phyloP scores from a whole-genome alignment of 2,329 filamentous ascomycete genomes.

The Microcera coccophila region DNA sequence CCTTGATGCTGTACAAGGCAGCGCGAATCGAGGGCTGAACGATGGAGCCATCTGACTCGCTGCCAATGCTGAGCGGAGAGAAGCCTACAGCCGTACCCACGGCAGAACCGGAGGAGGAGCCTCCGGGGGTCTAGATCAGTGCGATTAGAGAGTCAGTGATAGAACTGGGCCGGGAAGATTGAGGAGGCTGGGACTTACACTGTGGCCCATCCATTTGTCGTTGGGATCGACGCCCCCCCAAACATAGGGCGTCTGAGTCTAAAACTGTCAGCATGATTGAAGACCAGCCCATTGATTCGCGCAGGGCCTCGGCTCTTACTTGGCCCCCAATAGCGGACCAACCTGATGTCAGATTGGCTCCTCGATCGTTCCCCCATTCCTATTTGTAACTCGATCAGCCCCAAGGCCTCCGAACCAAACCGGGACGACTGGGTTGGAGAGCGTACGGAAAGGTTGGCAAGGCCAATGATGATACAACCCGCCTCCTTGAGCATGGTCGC shows the following conservation, averaged over 20 bases:
- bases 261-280: neutral
- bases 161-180: neutral
- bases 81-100: conserved; percentile 25
- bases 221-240: conserved; percentile 8
- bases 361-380: conserved; percentile 6
- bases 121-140: conserved; percentile 23
- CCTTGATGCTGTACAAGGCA: conserved; percentile 23
- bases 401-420: neutral
- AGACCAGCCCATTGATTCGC: neutral
- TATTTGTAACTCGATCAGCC: neutral
- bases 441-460: conserved; percentile 24
- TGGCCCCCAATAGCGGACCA: conserved; percentile 25
- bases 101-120: conserved; percentile 27
- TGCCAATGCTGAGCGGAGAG: conserved; percentile 26
- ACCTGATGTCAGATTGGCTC: conserved; percentile 9
- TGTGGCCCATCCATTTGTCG: conserved; percentile 12
- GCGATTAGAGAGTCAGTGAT: conserved; percentile 1
- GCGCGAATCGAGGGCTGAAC: conserved; percentile 13
- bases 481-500: conserved; percentile 1
- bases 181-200: conserved; percentile 7
- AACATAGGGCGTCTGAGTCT: conserved; percentile 20
- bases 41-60: conserved; percentile 27
- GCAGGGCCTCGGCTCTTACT: no score
- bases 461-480: conserved; percentile 21
- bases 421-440: neutral